A percentile compares a stretch with the other conserved stretches of the same genome.
Evolutionary conservation across 768 basidiomycete species (phyloP).

Genomic region (Mycena epipterygia): DNA sequence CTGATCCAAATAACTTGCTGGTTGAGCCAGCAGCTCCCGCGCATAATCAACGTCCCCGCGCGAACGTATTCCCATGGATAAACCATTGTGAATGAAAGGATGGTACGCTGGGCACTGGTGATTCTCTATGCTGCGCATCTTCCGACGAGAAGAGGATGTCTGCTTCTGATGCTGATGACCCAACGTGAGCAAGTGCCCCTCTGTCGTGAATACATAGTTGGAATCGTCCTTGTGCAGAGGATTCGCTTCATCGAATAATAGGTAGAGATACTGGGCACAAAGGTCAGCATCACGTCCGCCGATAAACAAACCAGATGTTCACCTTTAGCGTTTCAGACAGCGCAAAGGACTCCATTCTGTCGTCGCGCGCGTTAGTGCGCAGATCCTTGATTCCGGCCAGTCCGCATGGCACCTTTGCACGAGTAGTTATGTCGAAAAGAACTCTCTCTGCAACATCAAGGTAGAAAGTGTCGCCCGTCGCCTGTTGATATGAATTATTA

Average conservation of each 20-base stretch:
- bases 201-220: constrained; percentile 94
- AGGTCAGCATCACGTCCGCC: background rate
- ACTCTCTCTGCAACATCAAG: constrained; percentile 91
- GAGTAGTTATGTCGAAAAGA: constrained; percentile 77
- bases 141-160: constrained; percentile 69
- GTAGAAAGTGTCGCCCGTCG: constrained; percentile 93
- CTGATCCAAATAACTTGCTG: constrained; percentile 63
- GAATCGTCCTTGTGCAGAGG: constrained; percentile 81
- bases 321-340: constrained; percentile 95
- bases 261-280: constrained; percentile 82
- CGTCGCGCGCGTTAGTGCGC: constrained; percentile 81
- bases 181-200: constrained; percentile 90
- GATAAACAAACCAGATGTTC: constrained; percentile 14
- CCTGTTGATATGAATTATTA: constrained; percentile 60
- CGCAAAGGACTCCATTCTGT: constrained; percentile 98
- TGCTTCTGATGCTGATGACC: constrained; percentile 67
- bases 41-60: constrained; percentile 88
- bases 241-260: constrained; percentile 92
- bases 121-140: constrained; percentile 71
- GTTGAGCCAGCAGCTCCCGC: constrained; percentile 72
- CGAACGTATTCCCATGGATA: constrained; percentile 78
- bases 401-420: constrained; percentile 90
- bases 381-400: constrained; percentile 87
- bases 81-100: constrained; percentile 54
- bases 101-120: constrained; percentile 84